phyloP scores from a whole-genome alignment of 2,329 filamentous ascomycete species.

The Cladophialophora psammophila region DNA sequence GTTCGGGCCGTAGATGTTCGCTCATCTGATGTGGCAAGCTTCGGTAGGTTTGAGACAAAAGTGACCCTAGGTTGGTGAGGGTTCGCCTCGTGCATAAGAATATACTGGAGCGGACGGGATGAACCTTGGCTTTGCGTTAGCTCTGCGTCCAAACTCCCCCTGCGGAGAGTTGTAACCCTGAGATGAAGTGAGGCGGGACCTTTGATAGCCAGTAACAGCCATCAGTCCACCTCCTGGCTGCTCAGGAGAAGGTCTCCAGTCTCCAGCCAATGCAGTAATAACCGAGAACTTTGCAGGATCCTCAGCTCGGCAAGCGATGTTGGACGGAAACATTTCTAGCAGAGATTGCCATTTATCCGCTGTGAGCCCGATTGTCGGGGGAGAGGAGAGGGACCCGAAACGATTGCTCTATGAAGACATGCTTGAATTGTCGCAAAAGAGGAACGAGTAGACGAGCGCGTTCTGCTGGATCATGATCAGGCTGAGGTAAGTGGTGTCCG shows the following conservation, averaged over 20 bases:
- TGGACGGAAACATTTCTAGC: not conserved
- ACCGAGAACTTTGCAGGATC: conserved; percentile 9
- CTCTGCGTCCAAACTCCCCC: not conserved
- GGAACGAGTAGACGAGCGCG: not conserved
- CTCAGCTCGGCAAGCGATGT: conserved; percentile 2
- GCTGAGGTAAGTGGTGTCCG: not conserved
- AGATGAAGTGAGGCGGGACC: conserved; percentile 15
- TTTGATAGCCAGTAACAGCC: conserved; percentile 3
- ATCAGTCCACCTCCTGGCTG: not conserved
- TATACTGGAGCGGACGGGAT: not conserved
- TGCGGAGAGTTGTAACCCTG: not conserved
- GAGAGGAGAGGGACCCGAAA: not conserved
- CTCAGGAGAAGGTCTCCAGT: not conserved
- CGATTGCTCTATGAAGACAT: not conserved
- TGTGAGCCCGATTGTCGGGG: not conserved
- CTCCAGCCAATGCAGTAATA: not conserved
- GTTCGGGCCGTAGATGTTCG: conserved; percentile 26
- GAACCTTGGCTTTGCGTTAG: not conserved
- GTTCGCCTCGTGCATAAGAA: conserved; percentile 8
- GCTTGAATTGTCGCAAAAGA: not conserved
- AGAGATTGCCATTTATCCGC: not conserved
- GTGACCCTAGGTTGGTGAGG: not conserved
- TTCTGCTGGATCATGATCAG: not conserved
- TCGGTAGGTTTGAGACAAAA: conserved; percentile 20
- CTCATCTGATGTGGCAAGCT: conserved; percentile 23